Conservation (phyloP, 1,284 basidiomycete genomes). For the Cerrena zonata region DNA sequence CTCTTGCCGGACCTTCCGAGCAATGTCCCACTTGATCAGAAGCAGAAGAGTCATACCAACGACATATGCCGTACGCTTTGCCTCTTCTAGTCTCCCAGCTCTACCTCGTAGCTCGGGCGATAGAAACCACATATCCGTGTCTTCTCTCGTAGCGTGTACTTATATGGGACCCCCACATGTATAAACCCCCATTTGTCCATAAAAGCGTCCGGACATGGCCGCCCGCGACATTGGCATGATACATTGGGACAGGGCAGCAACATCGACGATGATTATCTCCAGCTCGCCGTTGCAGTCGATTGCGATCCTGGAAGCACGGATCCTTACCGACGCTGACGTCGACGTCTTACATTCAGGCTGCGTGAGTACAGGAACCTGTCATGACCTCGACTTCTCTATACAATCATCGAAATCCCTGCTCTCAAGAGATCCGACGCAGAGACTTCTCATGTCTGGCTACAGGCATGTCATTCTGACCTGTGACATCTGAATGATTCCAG, state of each 20-base stretch:
- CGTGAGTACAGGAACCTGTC: neutral
- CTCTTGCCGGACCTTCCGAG: neutral
- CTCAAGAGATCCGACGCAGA: too few relatives aligned
- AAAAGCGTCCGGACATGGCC: too few relatives aligned
- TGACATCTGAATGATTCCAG: neutral
- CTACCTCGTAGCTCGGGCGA: neutral
- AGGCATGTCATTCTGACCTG: too few relatives aligned
- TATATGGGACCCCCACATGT: too few relatives aligned
- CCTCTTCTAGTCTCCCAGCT: neutral
- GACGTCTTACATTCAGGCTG: neutral
- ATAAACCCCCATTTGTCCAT: too few relatives aligned
- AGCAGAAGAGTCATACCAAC: neutral
- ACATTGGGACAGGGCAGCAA: too few relatives aligned
- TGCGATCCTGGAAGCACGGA: neutral
- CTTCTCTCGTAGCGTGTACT: too few relatives aligned
- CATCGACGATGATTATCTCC: too few relatives aligned
- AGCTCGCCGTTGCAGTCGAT: neutral
- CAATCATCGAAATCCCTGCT: neutral
- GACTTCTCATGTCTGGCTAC: too few relatives aligned
- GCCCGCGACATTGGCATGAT: too few relatives aligned
- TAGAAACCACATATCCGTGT: too few relatives aligned
- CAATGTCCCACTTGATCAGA: neutral
- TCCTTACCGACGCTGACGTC: neutral
- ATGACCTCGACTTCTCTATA: conserved; percentile 1
- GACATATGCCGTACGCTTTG: neutral